Evolutionary conservation across 306 rosid species (phyloP).

Genomic region (Heteromeles arbutifolia): DNA sequence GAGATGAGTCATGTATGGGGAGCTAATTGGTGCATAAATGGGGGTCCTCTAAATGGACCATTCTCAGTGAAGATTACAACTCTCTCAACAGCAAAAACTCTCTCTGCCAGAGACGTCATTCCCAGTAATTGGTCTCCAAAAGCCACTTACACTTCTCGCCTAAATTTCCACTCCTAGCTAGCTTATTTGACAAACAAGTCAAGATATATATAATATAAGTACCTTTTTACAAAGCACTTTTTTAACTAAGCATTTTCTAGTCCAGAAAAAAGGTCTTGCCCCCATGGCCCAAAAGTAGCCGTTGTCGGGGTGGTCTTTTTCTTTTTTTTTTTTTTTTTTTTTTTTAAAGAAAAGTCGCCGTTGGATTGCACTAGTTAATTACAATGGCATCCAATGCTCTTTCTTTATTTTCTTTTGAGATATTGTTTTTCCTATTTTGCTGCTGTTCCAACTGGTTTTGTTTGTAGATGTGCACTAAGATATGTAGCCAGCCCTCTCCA

Average conservation of each 20-base stretch:
- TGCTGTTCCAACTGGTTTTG: constrained; percentile 11
- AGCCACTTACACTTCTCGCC: constrained; percentile 69
- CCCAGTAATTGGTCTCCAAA: constrained; percentile 78
- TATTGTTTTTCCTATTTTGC: neutral
- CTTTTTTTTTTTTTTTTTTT: neutral
- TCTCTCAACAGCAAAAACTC: constrained; percentile 40
- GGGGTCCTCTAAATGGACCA: constrained; percentile 72
- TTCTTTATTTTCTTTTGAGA: neutral
- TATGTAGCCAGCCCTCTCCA: constrained; percentile 58
- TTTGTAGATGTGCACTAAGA: constrained; percentile 9
- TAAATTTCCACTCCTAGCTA: constrained; percentile 40
- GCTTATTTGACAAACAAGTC: neutral
- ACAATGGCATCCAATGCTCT: constrained; percentile 30
- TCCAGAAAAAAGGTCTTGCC: neutral
- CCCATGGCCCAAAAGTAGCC: constrained; percentile 25
- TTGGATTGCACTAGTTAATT: constrained; percentile 21
- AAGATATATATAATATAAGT: neutral
- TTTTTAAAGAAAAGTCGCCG: constrained; percentile 23
- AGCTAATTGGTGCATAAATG: constrained; percentile 65
- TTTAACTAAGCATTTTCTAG: neutral
- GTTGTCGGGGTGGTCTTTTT: constrained; percentile 14
- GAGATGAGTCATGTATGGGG: constrained; percentile 88
- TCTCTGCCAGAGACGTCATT: constrained; percentile 68
- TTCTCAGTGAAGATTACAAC: constrained; percentile 80
- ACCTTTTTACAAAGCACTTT: neutral